Conservation (phyloP, 2,329 filamentous ascomycete species). For the Aciculosporium take region DNA sequence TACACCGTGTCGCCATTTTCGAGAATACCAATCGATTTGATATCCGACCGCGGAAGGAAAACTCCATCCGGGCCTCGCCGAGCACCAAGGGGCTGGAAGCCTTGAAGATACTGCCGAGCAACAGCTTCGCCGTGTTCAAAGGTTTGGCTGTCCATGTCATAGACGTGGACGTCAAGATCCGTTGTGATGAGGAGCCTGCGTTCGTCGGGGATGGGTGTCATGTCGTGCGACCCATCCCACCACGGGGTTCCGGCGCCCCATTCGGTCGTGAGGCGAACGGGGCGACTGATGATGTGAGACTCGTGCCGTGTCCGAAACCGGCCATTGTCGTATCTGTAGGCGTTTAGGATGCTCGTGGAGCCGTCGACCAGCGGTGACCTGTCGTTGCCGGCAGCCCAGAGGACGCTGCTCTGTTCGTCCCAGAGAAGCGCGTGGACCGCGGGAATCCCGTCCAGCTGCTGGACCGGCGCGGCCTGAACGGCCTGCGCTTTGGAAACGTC, state of each 20-base stretch:
- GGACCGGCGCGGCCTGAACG: neutral
- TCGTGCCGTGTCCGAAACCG: neutral
- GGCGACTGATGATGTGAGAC: neutral
- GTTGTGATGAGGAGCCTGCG: conserved; percentile 1
- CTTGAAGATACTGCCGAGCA: neutral
- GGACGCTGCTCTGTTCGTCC: neutral
- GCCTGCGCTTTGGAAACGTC: neutral
- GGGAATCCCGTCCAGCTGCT: neutral
- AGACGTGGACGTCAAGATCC: conserved; percentile 2
- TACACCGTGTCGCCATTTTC: neutral
- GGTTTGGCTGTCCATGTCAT: neutral
- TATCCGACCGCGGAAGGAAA: conserved; percentile 1
- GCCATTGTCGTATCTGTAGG: neutral
- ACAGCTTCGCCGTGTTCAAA: neutral
- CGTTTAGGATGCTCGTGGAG: conserved; percentile 1
- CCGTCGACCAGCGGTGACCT: neutral
- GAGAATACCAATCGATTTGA: neutral
- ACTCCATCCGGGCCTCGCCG: neutral
- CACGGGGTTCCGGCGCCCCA: neutral
- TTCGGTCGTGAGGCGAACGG: neutral
- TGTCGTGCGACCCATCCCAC: conserved; percentile 3
- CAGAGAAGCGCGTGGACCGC: conserved; percentile 2
- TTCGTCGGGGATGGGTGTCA: neutral
- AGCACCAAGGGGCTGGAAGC: neutral
- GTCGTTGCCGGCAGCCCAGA: conserved; percentile 1